Conservation (phyloP, 2,329 filamentous ascomycete species). For the Fusarium pseudocircinatum region DNA sequence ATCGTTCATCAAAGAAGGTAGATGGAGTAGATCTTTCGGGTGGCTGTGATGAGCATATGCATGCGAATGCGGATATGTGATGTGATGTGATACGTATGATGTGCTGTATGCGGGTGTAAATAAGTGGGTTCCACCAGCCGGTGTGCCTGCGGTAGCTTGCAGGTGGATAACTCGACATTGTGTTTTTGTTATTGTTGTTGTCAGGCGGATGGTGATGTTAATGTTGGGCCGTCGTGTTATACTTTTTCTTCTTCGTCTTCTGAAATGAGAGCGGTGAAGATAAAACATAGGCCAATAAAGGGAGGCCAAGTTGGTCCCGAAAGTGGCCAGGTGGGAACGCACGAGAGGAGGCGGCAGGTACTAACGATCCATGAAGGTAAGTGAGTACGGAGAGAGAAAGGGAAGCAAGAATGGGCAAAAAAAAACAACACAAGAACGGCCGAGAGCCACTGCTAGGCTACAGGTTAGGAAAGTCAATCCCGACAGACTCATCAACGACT, state of each 20-base stretch:
- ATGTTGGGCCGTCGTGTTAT: constrained; percentile 8
- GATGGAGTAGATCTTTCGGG: constrained; percentile 28
- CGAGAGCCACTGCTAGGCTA: neutral
- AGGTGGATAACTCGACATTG: constrained; percentile 1
- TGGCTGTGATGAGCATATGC: constrained; percentile 39
- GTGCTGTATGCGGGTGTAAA: constrained; percentile 24
- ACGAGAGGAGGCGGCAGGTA: neutral
- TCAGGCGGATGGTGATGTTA: constrained; percentile 24
- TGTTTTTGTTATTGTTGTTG: constrained; percentile 28
- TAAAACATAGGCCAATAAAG: constrained; percentile 12
- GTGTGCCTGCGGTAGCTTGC: constrained; percentile 32
- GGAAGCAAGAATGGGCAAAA: neutral
- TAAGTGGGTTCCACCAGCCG: constrained; percentile 11
- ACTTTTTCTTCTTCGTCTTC: constrained; percentile 5
- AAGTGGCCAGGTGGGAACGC: constrained; percentile 21
- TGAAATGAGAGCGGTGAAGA: constrained; percentile 18
- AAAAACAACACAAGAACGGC: neutral
- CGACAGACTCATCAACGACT: neutral
- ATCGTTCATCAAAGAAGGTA: constrained; percentile 21
- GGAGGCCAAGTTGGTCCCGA: constrained; percentile 12
- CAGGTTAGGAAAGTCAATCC: neutral
- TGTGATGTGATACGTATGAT: constrained; percentile 32
- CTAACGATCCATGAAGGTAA: neutral
- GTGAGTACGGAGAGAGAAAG: neutral
- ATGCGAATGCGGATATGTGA: constrained; percentile 35